These are phyloP conservation scores for Corinectria fuckeliana DNA, from an alignment of 2,329 filamentous ascomycete genomes.

Conservation along the genomic window DNA sequence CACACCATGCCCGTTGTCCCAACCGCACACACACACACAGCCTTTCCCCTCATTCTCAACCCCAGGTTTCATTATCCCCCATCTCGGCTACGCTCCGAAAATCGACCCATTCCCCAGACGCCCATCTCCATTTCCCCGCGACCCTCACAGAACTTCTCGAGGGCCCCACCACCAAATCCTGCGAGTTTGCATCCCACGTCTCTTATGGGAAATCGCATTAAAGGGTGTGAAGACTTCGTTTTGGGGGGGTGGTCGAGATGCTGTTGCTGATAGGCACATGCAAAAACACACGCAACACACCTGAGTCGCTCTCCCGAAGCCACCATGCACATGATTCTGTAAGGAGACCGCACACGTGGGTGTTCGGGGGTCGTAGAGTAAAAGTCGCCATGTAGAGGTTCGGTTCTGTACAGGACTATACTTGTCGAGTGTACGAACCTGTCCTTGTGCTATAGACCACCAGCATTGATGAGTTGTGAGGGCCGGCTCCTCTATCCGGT, in stretches of 20 bases:
- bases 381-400: neutral
- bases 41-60: neutral
- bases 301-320: slow-evolving; percentile 11
- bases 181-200: neutral
- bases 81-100: slow-evolving; percentile 23
- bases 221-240: neutral
- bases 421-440: neutral
- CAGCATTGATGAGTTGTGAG: neutral
- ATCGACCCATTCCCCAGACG: neutral
- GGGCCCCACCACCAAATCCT: neutral
- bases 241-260: neutral
- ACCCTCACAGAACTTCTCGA: slow-evolving; percentile 2
- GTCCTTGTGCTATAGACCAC: neutral
- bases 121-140: slow-evolving; percentile 25
- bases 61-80: slow-evolving; percentile 9
- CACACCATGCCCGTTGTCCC: slow-evolving; percentile 2
- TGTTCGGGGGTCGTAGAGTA: neutral
- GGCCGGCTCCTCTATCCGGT: neutral
- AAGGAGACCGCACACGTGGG: neutral
- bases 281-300: neutral
- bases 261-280: neutral
- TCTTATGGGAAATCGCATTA: neutral
- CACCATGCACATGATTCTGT: slow-evolving; percentile 2
- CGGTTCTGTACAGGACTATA: neutral
- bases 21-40: no score